A percentile compares a stretch with the other conserved stretches of the same genome.
Conservation (phyloP, 305 asterid genomes). For the Fraxinus ornus region DNA sequence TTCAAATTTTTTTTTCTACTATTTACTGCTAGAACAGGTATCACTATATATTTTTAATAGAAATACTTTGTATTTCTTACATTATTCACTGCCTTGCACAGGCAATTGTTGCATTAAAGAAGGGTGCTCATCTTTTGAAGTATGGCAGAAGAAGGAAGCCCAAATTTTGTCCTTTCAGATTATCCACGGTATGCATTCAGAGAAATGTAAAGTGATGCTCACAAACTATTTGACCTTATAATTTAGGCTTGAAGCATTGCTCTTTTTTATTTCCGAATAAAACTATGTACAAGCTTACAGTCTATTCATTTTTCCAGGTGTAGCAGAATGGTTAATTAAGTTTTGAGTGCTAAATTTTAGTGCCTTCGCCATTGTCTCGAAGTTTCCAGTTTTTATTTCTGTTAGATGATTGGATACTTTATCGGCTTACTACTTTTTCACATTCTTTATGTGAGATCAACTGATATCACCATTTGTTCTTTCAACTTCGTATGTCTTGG, state of each 20-base stretch:
- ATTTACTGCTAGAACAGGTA: not conserved
- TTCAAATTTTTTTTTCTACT: not conserved
- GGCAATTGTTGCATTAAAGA: conserved; percentile 51
- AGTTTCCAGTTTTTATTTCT: not conserved
- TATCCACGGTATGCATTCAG: conserved; percentile 36
- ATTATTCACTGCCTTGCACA: conserved; percentile 16
- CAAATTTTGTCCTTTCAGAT: conserved; percentile 44
- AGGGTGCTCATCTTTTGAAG: conserved; percentile 45
- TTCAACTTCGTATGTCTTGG: not conserved
- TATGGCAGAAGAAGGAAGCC: conserved; percentile 47
- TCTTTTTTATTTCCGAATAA: not conserved
- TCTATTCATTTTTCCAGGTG: not conserved
- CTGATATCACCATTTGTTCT: not conserved
- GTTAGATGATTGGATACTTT: not conserved
- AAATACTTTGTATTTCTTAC: not conserved
- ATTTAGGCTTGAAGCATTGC: not conserved
- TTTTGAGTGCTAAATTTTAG: not conserved
- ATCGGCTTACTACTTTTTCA: not conserved
- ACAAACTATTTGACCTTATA: not conserved
- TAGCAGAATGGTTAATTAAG: not conserved
- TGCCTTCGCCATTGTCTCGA: not conserved
- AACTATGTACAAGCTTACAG: not conserved
- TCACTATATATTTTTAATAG: not conserved
- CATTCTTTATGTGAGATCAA: not conserved
- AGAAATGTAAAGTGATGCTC: not conserved